Evolutionary conservation across 1,284 basidiomycete species (phyloP), one percentile per base, ranked within the genome.

Genomic region (Mycena sp.): DNA sequence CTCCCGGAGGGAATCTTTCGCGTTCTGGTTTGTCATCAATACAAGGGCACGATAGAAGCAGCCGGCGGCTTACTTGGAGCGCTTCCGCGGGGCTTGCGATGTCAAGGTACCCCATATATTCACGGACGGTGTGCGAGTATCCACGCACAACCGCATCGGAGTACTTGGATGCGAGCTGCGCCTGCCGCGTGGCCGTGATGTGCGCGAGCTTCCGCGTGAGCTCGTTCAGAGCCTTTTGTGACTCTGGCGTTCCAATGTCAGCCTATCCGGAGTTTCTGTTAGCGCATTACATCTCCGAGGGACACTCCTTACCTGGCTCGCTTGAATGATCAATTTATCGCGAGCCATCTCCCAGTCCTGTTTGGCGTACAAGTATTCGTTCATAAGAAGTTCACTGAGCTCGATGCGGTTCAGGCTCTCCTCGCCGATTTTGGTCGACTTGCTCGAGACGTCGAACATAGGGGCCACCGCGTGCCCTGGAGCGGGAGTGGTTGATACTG

Each of bases 341-440:
- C 68, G 63, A 41, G 70, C 69, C 5, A 65, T 21, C 62, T 71
- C 70, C 70, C 70, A 71, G 25, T 65, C 66, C 38, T 70, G 69
- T 41, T 70, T 70, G 10, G 70, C 67, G 14, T 62, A 53, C 6
- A 70, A 52, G 38, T 70, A 71, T 30, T 71, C 69, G 40, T 65
- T 59, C 70, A 70, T 70, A 21, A 71, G 46, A 5, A 67, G 55
- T 19, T 69, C 65, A 17, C 65, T 61, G 16, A 71, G 64, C 46
- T 71, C 70, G 51, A 71, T 68, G 9, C 69, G 69, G 51, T 67
- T 70, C 41, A 71, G 46, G n/a, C 17, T 64, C 38, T 68, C 59
- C 0, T 49, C 53, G 25, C 57, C 40, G 43, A 21, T 35, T 37
- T n/a, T n/a, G n/a, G 61, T 38, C 37, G 41, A 19, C 30, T 58